These are phyloP conservation scores for Sambucus nigra DNA, from an alignment of 129 eudicot genomes.

Conservation along the genomic window DNA sequence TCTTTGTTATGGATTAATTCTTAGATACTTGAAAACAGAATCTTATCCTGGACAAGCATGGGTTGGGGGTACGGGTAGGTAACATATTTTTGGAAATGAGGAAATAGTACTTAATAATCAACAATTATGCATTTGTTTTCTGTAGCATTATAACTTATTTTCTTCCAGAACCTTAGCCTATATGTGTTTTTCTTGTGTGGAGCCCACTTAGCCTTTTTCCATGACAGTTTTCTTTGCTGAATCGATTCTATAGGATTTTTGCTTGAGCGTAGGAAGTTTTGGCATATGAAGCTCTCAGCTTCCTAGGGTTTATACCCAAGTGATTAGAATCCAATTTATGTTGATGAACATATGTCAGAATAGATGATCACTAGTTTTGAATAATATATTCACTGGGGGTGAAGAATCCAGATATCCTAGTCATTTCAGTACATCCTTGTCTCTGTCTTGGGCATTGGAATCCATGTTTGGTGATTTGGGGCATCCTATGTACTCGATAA, in stretches of 20 bases:
- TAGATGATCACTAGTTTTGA: too few species aligned
- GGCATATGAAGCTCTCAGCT: too few species aligned
- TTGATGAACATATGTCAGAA: too few species aligned
- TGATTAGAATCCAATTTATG: too few species aligned
- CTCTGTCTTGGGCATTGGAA: too few species aligned
- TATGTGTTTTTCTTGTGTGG: slow-evolving; percentile 5
- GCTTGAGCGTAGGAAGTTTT: too few species aligned
- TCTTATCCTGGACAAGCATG: slow-evolving; percentile 41
- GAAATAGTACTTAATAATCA: background rate
- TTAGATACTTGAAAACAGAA: slow-evolving; percentile 10
- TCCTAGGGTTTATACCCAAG: background rate
- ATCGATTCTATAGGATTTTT: too few species aligned
- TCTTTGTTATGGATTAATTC: slow-evolving; percentile 9
- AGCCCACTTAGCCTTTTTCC: slow-evolving; percentile 8
- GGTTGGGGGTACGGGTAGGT: slow-evolving; percentile 25
- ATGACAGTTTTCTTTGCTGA: background rate
- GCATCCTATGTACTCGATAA: too few species aligned
- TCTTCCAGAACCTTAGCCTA: background rate
- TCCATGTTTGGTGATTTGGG: too few species aligned
- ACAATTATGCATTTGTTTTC: background rate
- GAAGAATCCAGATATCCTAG: too few species aligned
- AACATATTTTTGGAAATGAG: slow-evolving; percentile 10
- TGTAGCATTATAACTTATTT: slow-evolving; percentile 12
- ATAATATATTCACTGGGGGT: too few species aligned
- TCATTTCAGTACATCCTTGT: too few species aligned